Base-by-base conservation (phyloP, 2,329 filamentous ascomycete genomes). In the Lecanicillium sp. region DNA sequence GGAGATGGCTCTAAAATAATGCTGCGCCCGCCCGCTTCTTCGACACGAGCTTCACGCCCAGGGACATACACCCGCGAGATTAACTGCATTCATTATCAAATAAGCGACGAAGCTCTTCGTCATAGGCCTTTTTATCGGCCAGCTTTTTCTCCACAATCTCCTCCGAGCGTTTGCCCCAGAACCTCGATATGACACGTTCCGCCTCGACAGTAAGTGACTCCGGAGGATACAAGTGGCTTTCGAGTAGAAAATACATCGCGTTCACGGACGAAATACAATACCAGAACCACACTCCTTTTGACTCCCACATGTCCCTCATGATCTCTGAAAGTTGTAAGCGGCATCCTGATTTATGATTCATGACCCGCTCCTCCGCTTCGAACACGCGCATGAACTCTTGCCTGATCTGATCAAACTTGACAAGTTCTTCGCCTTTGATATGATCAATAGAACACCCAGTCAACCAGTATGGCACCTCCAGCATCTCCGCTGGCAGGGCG, bases 391-490 rank as follows among this genome's bases (percentile, higher is more conserved):
- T 33, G 27, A 42, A 46, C 31, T 44, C 40, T 12, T 32, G 15
- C 5, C 29, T 39, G 3, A 22, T 27, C 27, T 20, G n/a, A 12
- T 15, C 17, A 29, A 40, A 46, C 19, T 33, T 27, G 29, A 18
- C 20, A 13, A 29, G 17, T 9, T 39, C 36, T 14, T 41, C 39
- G 12, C 28, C 38, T 17, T 32, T 33, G 17, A 35, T 32, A 25
- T 43, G 40, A 15, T 30, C 29, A 30, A 30, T 30, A 14, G 12
- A 5, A 15, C 29, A 30, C 6, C 37, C 35, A 19, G 52, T 50
- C 28, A 59, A 46, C 54, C 49, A 59, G 43, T 52, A 52, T 9
- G 50, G 51, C 17, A 53, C 46, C 13, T 32, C n/a, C 36, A 55
- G 44, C 49, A 52, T 54, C 41, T 56, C 53, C n/a, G 42, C 22